These are phyloP conservation scores for Neurospora tetraspora DNA, from an alignment of 495 filamentous ascomycete species.

Conservation along the genomic window DNA sequence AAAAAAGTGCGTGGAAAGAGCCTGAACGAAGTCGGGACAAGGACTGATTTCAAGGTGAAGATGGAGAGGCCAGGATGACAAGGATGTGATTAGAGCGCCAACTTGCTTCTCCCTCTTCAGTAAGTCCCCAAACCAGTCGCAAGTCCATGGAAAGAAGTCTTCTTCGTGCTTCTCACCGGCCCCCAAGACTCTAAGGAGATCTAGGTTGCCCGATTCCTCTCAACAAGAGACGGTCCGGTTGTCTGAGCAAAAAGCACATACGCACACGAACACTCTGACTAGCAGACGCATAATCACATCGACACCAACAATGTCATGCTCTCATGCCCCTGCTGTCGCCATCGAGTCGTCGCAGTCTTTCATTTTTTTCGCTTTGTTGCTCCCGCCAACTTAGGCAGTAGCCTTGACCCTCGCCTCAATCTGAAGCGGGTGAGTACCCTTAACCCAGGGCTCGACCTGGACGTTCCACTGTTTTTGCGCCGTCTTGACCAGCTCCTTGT, in stretches of 20 bases:
- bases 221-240: not conserved
- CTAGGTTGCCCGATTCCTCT: not conserved
- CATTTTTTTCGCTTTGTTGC: not conserved
- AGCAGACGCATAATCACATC: not conserved
- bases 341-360: not conserved
- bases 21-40: too few relatives aligned
- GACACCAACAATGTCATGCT: not conserved
- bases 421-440: slow-evolving; percentile 22
- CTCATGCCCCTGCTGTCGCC: not conserved
- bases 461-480: slow-evolving; percentile 54
- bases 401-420: slow-evolving; percentile 3
- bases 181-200: not conserved
- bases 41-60: too few relatives aligned
- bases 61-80: too few relatives aligned
- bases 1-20: too few relatives aligned
- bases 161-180: not conserved
- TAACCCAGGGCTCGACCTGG: slow-evolving; percentile 24
- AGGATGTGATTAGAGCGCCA: not conserved
- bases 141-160: not conserved
- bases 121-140: not conserved
- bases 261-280: not conserved
- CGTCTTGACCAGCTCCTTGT: slow-evolving; percentile 61
- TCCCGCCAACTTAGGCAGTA: not conserved
- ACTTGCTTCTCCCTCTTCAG: not conserved
- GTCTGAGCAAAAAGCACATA: not conserved